Conservation (phyloP, 2,329 filamentous ascomycete genomes). For the Beauveria scarabaeidicola region DNA sequence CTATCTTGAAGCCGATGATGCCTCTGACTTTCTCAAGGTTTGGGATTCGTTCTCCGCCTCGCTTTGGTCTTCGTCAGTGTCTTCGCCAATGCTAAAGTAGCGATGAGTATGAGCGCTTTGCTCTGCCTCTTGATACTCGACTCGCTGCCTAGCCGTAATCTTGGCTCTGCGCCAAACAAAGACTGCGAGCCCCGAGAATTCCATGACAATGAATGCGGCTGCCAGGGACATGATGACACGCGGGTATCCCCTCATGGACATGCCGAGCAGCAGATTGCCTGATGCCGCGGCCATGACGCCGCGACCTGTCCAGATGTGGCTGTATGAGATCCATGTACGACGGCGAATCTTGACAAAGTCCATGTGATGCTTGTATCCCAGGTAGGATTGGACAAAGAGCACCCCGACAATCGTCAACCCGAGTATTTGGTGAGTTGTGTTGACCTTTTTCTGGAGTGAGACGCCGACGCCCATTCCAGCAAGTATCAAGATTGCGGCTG, state of each 20-base stretch:
- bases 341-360: slow-evolving; percentile 15
- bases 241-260: slow-evolving; percentile 2
- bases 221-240: background rate
- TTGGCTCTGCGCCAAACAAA: background rate
- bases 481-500: background rate
- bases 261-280: slow-evolving; percentile 1
- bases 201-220: background rate
- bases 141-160: background rate
- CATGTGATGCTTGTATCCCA: slow-evolving; percentile 17
- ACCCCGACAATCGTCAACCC: slow-evolving; percentile 11
- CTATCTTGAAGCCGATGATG: background rate
- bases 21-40: background rate
- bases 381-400: slow-evolving; percentile 10
- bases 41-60: background rate
- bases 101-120: background rate
- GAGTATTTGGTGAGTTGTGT: slow-evolving; percentile 13
- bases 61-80: background rate
- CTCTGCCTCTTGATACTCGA: background rate
- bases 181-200: background rate
- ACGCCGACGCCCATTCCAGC: background rate
- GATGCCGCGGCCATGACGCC: slow-evolving; percentile 5
- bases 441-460: background rate
- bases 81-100: slow-evolving; percentile 1
- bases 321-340: slow-evolving; percentile 14
- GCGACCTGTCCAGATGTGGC: slow-evolving; percentile 12